These are phyloP conservation scores for Cercospora nicotianae DNA, from an alignment of 2,329 filamentous ascomycete genomes.

Conservation along the genomic window DNA sequence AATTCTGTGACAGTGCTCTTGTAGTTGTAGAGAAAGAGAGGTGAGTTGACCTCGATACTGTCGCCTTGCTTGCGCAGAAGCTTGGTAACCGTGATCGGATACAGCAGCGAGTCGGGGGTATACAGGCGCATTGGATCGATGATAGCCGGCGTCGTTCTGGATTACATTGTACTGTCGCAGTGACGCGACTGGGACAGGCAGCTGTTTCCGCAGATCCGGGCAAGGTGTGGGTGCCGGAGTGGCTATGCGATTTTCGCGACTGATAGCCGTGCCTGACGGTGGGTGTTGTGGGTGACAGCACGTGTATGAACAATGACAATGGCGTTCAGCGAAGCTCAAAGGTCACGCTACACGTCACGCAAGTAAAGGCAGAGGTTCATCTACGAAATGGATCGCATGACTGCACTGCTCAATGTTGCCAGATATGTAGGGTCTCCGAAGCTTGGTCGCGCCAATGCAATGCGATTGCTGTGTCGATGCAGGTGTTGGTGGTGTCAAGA, in stretches of 20 bases:
- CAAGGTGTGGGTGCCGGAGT: background rate
- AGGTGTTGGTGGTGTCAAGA: background rate
- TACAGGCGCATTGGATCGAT: conserved; percentile 48
- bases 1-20: conserved; percentile 68
- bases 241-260: background rate
- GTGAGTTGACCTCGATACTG: conserved; percentile 70
- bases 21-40: conserved; percentile 85
- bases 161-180: conserved; percentile 32
- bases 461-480: background rate
- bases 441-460: conserved; percentile 14
- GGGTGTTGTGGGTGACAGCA: background rate
- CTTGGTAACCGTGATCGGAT: conserved; percentile 89
- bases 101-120: conserved; percentile 64
- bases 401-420: conserved; percentile 21
- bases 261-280: background rate
- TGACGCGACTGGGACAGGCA: conserved; percentile 11
- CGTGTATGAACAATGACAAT: background rate
- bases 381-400: conserved; percentile 27
- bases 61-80: conserved; percentile 77
- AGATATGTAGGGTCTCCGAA: conserved; percentile 18
- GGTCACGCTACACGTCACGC: conserved; percentile 25
- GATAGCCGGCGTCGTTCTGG: conserved; percentile 2
- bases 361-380: conserved; percentile 24
- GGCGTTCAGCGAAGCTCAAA: conserved; percentile 12
- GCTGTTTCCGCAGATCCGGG: conserved; percentile 1